phyloP scores from a whole-genome alignment of 2,329 filamentous ascomycete species.

The Fusarium goolgardi region DNA sequence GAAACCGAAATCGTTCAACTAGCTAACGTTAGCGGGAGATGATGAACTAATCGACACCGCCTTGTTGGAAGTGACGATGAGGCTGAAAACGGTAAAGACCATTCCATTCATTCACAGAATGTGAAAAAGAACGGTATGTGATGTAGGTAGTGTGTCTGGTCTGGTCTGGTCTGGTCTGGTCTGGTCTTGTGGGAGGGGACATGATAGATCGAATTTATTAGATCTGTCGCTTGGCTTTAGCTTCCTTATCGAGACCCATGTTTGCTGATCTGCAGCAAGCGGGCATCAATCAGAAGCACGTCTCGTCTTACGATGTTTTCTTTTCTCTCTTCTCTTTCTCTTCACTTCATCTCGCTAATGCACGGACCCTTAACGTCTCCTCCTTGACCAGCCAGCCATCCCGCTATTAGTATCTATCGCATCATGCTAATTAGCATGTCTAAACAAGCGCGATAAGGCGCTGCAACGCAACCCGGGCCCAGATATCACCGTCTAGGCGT shows the following conservation, averaged over 20 bases:
- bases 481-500: constrained; percentile 5
- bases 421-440: background rate
- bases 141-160: background rate
- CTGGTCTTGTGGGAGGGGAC: background rate
- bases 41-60: constrained; percentile 7
- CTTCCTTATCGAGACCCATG: constrained; percentile 5
- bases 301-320: background rate
- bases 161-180: too few relatives aligned
- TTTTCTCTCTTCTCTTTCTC: constrained; percentile 1
- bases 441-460: constrained; percentile 8
- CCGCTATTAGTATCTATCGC: background rate
- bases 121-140: background rate
- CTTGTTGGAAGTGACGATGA: background rate
- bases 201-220: constrained; percentile 12
- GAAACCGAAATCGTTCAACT: constrained; percentile 20
- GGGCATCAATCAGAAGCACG: background rate
- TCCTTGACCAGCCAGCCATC: background rate
- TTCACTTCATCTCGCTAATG: background rate
- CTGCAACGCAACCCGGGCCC: background rate
- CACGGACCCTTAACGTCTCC: constrained; percentile 1
- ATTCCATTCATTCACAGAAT: constrained; percentile 2
- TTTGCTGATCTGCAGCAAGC: constrained; percentile 3
- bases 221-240: constrained; percentile 15
- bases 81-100: constrained; percentile 15
- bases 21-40: constrained; percentile 12